A percentile compares a stretch with the other conserved stretches of the same genome.
phyloP scores from a whole-genome alignment of 2,329 filamentous ascomycete genomes.

The Cercospora citrullina region DNA sequence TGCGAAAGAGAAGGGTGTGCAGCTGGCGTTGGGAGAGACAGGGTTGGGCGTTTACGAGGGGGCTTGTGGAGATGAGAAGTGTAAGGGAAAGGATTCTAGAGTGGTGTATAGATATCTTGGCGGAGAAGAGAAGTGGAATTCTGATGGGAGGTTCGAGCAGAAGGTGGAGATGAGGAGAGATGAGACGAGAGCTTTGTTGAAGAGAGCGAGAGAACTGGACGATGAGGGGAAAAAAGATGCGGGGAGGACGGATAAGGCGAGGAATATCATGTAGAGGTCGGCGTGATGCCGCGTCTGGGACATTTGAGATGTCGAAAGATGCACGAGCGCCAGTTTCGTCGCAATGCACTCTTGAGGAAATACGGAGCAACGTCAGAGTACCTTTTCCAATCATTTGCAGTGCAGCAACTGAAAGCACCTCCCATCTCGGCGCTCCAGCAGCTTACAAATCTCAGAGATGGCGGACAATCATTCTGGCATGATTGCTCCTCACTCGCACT shows the following conservation, averaged over 20 bases:
- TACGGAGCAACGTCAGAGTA: neutral
- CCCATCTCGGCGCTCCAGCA: neutral
- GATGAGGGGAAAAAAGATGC: conserved; percentile 14
- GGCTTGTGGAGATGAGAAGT: conserved; percentile 53
- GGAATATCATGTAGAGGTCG: conserved; percentile 9
- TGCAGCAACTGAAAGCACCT: neutral
- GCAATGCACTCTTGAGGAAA: neutral
- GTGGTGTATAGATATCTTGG: conserved; percentile 60
- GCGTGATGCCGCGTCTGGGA: neutral
- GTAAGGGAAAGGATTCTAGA: conserved; percentile 57
- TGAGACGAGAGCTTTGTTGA: conserved; percentile 32
- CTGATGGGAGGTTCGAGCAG: conserved; percentile 28
- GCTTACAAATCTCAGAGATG: neutral
- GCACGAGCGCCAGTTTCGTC: neutral
- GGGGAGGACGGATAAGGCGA: conserved; percentile 3
- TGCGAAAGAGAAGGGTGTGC: conserved; percentile 54
- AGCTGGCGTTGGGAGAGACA: conserved; percentile 52
- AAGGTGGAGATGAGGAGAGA: conserved; percentile 34
- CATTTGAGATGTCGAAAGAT: neutral
- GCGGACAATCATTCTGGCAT: neutral
- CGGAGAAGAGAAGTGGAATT: conserved; percentile 54
- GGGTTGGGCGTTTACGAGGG: conserved; percentile 55
- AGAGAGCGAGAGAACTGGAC: conserved; percentile 26
- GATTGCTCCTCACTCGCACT: neutral
- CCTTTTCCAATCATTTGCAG: neutral